Evolutionary conservation across 306 rosid genomes (phyloP).

Genomic region (Vachellia pachyceras): DNA sequence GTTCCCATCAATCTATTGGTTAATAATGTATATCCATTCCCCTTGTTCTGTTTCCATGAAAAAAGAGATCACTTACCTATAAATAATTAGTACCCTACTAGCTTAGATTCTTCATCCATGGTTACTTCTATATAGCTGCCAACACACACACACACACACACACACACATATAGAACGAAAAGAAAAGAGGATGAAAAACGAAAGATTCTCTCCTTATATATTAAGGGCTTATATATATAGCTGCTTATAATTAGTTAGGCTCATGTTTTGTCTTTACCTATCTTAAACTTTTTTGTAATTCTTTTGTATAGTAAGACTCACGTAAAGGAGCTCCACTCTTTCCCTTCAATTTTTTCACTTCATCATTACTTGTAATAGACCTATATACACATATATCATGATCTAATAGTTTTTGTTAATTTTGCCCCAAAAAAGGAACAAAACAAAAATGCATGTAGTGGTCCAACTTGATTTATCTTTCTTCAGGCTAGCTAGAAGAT

Average conservation of each 20-base stretch:
- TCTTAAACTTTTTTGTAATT: background rate
- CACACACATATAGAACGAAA: background rate
- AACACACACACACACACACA: background rate
- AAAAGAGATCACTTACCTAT: background rate
- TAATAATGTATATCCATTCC: constrained; percentile 19
- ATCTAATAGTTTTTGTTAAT: background rate
- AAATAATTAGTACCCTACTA: background rate
- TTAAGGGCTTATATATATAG: background rate
- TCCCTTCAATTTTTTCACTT: background rate
- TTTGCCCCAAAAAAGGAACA: too few relatives aligned
- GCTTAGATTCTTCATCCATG: background rate
- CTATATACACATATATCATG: background rate
- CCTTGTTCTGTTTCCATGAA: constrained; percentile 10
- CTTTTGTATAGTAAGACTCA: constrained; percentile 1
- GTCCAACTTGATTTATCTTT: background rate
- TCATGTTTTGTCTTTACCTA: constrained; percentile 1
- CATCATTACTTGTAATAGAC: background rate
- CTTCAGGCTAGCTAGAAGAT: background rate
- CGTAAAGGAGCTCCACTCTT: constrained; percentile 1
- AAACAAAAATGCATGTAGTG: background rate
- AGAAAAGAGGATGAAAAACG: background rate
- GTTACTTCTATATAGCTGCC: background rate
- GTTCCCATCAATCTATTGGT: constrained; percentile 56
- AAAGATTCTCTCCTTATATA: background rate
- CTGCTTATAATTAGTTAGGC: background rate